Evolutionary conservation across 2,329 filamentous ascomycete genomes (phyloP), one percentile per base, ranked within the genome.

Genomic region (Lachnellula cervina): DNA sequence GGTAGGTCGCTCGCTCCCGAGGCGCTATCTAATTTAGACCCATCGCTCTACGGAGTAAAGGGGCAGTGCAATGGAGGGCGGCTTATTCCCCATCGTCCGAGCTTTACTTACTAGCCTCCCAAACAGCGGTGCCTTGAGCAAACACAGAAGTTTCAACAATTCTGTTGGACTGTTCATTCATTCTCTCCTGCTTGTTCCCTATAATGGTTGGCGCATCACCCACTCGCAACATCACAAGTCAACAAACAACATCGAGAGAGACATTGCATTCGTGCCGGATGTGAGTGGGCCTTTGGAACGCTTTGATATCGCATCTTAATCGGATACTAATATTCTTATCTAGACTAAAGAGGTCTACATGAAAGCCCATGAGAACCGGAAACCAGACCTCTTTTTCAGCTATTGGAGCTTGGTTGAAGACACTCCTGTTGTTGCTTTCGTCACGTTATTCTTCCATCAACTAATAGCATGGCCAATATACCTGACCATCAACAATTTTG

Each of bases 161-260:
- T 68, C 77, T 16, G 74, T 84, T 54, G 86, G 86, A 57, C 86
- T 84, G 75, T 68, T 79, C 49, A 71, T 83, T n/a, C 86, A 89
- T 76, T 86, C 82, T 6, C 75, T 79, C 57, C 76, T 89, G 40
- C 70, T 86, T 59, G 84, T 87, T 3, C 87, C 86, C 2, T 89
- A 83, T 72, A 88, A 87, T 74, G 82, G 80, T 51, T 89, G 86
- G 86, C 84, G 86, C 72, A 84, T 82, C 72, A 85, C 81, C 32
- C 86, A 89, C 71, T 77, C 80, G 56, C 77, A 83, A 37, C 86
- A 89, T 71, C 86, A 89, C 72, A 80, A 80, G 61, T 85, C 81
- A 72, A 83, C 82, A 50, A 82, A 82, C 62, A 79, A 87, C 73
- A 82, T 87, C 73, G 78, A 82, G 59, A 83, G 82, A 74, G 84